A percentile compares a stretch with the other conserved stretches of the same genome.
These are phyloP conservation scores for Harringtonia lauricola DNA, from an alignment of 2,329 filamentous ascomycete species.

Conservation along the genomic window DNA sequence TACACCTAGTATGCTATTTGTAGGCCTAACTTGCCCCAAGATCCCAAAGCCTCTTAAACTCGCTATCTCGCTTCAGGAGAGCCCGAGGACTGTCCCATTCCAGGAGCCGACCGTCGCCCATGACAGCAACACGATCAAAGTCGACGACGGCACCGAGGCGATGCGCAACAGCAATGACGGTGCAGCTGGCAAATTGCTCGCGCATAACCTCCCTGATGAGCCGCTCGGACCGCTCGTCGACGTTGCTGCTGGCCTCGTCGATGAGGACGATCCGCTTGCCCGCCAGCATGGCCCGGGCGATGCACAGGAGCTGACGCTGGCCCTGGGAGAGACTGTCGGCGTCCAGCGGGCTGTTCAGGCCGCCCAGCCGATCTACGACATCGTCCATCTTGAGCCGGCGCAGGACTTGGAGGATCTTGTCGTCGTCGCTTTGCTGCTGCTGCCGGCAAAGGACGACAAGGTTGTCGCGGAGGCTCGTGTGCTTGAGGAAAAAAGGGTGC, in stretches of 20 bases:
- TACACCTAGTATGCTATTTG: too few relatives aligned
- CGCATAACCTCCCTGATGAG: conserved; percentile 95
- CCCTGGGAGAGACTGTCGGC: conserved; percentile 62
- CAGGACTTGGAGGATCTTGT: background rate
- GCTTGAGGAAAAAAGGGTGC: too few relatives aligned
- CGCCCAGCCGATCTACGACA: background rate
- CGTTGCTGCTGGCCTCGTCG: conserved; percentile 95
- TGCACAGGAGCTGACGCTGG: conserved; percentile 83
- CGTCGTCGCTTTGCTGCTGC: background rate
- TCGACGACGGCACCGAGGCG: conserved; percentile 75
- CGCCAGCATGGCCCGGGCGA: conserved; percentile 86
- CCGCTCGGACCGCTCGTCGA: conserved; percentile 87
- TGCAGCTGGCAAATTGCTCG: conserved; percentile 69
- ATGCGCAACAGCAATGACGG: conserved; percentile 93
- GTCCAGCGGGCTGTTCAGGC: background rate
- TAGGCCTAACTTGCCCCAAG: too few relatives aligned
- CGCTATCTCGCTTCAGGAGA: too few relatives aligned
- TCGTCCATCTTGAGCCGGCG: background rate
- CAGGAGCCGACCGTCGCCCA: conserved; percentile 51
- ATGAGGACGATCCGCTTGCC: conserved; percentile 85
- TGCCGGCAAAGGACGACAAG: background rate
- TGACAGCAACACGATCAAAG: conserved; percentile 46
- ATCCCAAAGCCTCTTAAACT: too few relatives aligned
- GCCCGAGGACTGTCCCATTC: conserved; percentile 39
- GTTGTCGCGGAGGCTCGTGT: background rate